Conservation (phyloP, 2,329 filamentous ascomycete species). For the Westerdykella aurantiaca region DNA sequence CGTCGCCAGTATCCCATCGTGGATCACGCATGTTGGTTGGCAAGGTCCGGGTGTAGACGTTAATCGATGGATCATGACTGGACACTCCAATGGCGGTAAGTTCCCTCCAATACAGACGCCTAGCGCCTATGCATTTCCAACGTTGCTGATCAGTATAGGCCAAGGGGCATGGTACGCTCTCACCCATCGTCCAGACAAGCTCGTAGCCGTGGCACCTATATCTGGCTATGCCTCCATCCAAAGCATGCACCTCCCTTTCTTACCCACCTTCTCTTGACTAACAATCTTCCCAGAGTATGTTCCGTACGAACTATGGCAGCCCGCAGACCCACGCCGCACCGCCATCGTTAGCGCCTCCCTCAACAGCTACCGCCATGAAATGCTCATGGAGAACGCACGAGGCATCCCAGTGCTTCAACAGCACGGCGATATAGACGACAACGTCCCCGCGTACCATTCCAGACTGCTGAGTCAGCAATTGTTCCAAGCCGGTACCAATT, state of each 20-base stretch:
- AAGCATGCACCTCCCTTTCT: conserved; percentile 25
- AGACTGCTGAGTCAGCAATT: conserved; percentile 49
- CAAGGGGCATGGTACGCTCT: conserved; percentile 55
- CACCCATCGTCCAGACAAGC: conserved; percentile 52
- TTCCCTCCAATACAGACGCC: background rate
- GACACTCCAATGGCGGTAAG: conserved; percentile 55
- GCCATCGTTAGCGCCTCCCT: conserved; percentile 46
- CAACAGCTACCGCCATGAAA: conserved; percentile 51
- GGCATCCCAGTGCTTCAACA: conserved; percentile 53
- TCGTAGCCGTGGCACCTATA: conserved; percentile 52
- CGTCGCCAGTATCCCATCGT: conserved; percentile 44
- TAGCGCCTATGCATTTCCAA: background rate
- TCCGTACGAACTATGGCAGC: conserved; percentile 52
- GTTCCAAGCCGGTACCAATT: conserved; percentile 38
- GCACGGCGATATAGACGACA: conserved; percentile 53
- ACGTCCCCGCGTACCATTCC: conserved; percentile 55
- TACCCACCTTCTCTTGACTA: background rate
- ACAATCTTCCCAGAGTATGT: conserved; percentile 45
- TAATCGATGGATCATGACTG: conserved; percentile 48
- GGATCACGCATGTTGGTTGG: conserved; percentile 49
- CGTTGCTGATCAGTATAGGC: conserved; percentile 23
- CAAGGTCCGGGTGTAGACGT: conserved; percentile 42
- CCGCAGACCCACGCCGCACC: conserved; percentile 47
- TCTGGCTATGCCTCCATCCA: conserved; percentile 56
- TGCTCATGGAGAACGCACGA: conserved; percentile 47